phyloP scores from a whole-genome alignment of 495 filamentous ascomycete species.

The Xylaria telfairii region DNA sequence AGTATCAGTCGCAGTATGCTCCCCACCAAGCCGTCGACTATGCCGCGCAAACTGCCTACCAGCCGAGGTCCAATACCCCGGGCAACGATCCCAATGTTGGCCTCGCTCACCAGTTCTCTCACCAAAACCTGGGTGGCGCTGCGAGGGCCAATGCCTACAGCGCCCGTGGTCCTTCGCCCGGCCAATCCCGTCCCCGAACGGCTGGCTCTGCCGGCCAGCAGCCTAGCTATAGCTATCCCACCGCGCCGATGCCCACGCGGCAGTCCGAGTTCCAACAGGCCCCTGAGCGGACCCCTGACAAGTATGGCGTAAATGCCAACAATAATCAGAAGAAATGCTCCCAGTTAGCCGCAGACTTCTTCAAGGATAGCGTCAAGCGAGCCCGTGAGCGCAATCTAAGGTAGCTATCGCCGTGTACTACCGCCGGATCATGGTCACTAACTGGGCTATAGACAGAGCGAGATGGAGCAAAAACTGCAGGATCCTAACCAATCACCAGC shows the following conservation, averaged over 20 bases:
- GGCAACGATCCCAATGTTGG: slow-evolving; percentile 79
- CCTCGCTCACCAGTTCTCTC: slow-evolving; percentile 92
- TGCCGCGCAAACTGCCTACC: slow-evolving; percentile 49
- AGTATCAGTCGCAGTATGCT: slow-evolving; percentile 31
- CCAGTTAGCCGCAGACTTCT: slow-evolving; percentile 84
- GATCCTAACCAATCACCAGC: slow-evolving; percentile 74
- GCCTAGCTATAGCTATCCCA: slow-evolving; percentile 67
- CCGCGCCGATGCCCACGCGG: slow-evolving; percentile 62
- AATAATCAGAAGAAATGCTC: slow-evolving; percentile 80
- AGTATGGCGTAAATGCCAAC: slow-evolving; percentile 65
- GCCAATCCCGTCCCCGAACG: slow-evolving; percentile 72
- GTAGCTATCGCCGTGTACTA: slow-evolving; percentile 48
- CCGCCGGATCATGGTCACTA: slow-evolving; percentile 9
- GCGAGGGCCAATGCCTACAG: slow-evolving; percentile 68
- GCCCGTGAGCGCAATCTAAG: slow-evolving; percentile 90
- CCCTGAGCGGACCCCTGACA: slow-evolving; percentile 76
- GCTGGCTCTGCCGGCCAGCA: slow-evolving; percentile 69
- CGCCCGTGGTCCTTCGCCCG: slow-evolving; percentile 71
- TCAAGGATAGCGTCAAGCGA: slow-evolving; percentile 93
- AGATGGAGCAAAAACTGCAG: slow-evolving; percentile 82
- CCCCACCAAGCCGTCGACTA: slow-evolving; percentile 28
- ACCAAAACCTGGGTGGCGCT: slow-evolving; percentile 86
- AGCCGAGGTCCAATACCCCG: slow-evolving; percentile 61
- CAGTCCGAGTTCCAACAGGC: slow-evolving; percentile 59
- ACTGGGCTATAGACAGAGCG: slow-evolving; percentile 69